A percentile compares a stretch with the other conserved stretches of the same genome.
Evolutionary conservation across 2,329 filamentous ascomycete genomes (phyloP).

Genomic region (Nannizzia gypsea): DNA sequence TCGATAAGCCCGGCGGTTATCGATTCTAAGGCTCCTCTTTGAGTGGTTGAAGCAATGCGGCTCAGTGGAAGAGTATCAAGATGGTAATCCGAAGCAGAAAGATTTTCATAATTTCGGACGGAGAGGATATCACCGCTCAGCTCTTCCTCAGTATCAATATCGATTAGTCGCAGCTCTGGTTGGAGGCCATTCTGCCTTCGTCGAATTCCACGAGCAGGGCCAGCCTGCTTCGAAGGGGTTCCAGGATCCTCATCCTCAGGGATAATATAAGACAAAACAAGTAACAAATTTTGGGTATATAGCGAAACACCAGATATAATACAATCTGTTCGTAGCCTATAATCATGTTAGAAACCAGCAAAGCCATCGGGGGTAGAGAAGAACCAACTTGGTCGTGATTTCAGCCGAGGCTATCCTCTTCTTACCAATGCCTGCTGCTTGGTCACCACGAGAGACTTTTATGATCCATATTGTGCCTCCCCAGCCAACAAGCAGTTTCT

Average conservation of each 20-base stretch:
- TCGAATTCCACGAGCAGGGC: constrained; percentile 52
- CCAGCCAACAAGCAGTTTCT: constrained; percentile 88
- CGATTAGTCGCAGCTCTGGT: constrained; percentile 82
- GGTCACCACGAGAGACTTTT: constrained; percentile 68
- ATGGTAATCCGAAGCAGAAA: constrained; percentile 87
- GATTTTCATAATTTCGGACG: constrained; percentile 72
- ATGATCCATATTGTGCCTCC: constrained; percentile 94
- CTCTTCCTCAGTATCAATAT: constrained; percentile 70
- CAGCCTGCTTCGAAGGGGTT: constrained; percentile 24
- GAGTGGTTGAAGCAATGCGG: constrained; percentile 52
- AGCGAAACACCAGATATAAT: constrained; percentile 94
- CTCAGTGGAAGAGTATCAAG: constrained; percentile 69
- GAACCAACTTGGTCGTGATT: constrained; percentile 68
- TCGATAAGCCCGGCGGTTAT: constrained; percentile 73
- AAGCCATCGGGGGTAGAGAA: background rate
- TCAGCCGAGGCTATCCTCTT: constrained; percentile 68
- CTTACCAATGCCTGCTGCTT: constrained; percentile 56
- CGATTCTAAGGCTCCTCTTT: constrained; percentile 63
- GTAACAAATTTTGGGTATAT: constrained; percentile 82
- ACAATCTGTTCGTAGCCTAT: constrained; percentile 84
- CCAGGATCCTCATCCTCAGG: constrained; percentile 55
- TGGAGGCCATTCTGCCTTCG: constrained; percentile 68
- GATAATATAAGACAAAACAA: constrained; percentile 82
- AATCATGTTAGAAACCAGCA: background rate
- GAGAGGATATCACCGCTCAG: constrained; percentile 77